Conservation (phyloP, 2,329 filamentous ascomycete genomes). For the Colletotrichum limetticola region DNA sequence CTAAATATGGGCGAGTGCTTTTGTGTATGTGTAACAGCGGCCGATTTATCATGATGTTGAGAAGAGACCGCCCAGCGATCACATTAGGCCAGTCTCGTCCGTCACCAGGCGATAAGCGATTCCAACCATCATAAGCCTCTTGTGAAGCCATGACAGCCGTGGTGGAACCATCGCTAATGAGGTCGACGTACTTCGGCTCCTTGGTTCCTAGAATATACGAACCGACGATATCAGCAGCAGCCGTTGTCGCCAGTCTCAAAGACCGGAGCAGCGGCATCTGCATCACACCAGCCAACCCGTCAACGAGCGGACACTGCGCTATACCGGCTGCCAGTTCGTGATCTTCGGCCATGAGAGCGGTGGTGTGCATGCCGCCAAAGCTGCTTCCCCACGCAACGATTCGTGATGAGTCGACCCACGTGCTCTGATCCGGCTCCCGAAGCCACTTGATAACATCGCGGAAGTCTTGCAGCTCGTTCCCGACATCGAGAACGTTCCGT, state of each 20-base stretch:
- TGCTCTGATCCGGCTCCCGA: conserved; percentile 11
- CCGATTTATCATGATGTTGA: conserved; percentile 13
- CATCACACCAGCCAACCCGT: conserved; percentile 8
- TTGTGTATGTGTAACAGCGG: conserved; percentile 19
- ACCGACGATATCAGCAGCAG: conserved; percentile 6
- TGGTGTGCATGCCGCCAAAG: conserved; percentile 31
- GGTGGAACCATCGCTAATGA: conserved; percentile 20
- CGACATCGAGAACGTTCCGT: conserved; percentile 21
- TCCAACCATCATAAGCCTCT: conserved; percentile 22
- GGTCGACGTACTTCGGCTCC: conserved; percentile 18
- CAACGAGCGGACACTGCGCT: conserved; percentile 23
- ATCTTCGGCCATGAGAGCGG: conserved; percentile 16
- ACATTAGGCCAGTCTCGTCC: conserved; percentile 7
- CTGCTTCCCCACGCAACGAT: conserved; percentile 30
- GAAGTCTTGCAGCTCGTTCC: conserved; percentile 23
- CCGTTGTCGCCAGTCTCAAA: conserved; percentile 7
- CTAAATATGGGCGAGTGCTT: conserved; percentile 11
- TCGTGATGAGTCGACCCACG: conserved; percentile 8
- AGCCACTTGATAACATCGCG: conserved; percentile 23
- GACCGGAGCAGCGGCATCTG: conserved; percentile 19
- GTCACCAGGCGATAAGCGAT: neutral
- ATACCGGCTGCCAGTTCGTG: conserved; percentile 19
- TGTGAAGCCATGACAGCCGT: conserved; percentile 20
- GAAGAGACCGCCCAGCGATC: conserved; percentile 21
- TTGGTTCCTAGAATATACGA: neutral